Evolutionary conservation across 1,284 basidiomycete genomes (phyloP).

Genomic region (Tremellales sp.): DNA sequence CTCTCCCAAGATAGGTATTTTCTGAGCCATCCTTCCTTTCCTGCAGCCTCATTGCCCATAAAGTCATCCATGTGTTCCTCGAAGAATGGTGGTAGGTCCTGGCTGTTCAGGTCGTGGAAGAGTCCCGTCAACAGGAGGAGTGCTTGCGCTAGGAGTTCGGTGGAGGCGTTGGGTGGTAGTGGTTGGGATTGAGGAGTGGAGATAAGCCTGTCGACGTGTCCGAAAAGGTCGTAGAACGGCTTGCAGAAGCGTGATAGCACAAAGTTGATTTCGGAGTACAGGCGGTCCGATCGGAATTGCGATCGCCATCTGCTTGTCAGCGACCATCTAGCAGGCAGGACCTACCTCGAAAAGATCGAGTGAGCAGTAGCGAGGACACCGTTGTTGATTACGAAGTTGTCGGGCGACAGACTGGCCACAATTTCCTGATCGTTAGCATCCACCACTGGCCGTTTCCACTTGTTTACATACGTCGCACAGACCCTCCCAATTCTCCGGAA

Average conservation of each 20-base stretch:
- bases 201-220: conserved; percentile 53
- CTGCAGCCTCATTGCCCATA: conserved; percentile 57
- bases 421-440: conserved; percentile 61
- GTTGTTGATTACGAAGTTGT: conserved; percentile 79
- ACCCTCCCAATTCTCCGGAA: conserved; percentile 76
- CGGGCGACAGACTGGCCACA: conserved; percentile 67
- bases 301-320: conserved; percentile 65
- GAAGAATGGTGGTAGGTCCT: conserved; percentile 90
- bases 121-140: conserved; percentile 78
- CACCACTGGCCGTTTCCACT: neutral
- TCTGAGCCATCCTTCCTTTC: conserved; percentile 64
- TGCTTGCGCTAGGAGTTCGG: conserved; percentile 59
- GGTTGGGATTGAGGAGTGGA: conserved; percentile 42
- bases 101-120: conserved; percentile 90
- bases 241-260: conserved; percentile 78
- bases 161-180: conserved; percentile 45
- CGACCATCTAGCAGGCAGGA: neutral
- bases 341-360: conserved; percentile 76
- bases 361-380: conserved; percentile 91
- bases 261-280: conserved; percentile 89
- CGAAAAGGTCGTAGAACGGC: conserved; percentile 79
- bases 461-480: conserved; percentile 77
- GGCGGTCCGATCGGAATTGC: conserved; percentile 77
- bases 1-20: conserved; percentile 76
- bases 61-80: conserved; percentile 84